Conservation (phyloP, 1,284 basidiomycete species). For the Ustilago esculenta region DNA sequence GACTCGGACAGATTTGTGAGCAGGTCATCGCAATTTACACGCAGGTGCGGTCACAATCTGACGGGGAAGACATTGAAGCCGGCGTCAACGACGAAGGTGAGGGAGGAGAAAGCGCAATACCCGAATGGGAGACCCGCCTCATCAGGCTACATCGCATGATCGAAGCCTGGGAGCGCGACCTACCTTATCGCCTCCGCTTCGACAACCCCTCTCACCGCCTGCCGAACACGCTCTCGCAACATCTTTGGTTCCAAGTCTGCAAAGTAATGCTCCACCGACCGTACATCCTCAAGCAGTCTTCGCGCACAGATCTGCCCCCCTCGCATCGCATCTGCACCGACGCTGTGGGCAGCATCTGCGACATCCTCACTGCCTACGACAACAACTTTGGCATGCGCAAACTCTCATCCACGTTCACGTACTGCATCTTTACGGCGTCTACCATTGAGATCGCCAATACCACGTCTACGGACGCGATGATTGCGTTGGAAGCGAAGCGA, state of each 20-base stretch:
- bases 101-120: not conserved
- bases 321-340: conserved; percentile 55
- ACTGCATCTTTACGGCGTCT: conserved; percentile 54
- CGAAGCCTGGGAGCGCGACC: conserved; percentile 30
- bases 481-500: conserved; percentile 46
- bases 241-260: conserved; percentile 46
- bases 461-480: conserved; percentile 39
- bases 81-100: not conserved
- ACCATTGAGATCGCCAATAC: conserved; percentile 60
- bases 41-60: conserved; percentile 18
- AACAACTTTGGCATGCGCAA: conserved; percentile 50
- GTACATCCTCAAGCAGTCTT: conserved; percentile 52
- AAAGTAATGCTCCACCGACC: conserved; percentile 51
- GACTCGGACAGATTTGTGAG: conserved; percentile 45
- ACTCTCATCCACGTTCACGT: conserved; percentile 47
- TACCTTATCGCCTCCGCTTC: conserved; percentile 34
- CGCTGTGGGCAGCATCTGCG: conserved; percentile 42
- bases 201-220: conserved; percentile 36
- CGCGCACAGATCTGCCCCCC: conserved; percentile 31
- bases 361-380: conserved; percentile 48
- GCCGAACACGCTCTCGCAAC: conserved; percentile 40
- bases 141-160: conserved; percentile 27
- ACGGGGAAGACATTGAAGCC: conserved; percentile 9
- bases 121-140: conserved; percentile 35
- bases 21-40: conserved; percentile 52